phyloP scores from a whole-genome alignment of 2,329 filamentous ascomycete species.

The Onygenales sp. region DNA sequence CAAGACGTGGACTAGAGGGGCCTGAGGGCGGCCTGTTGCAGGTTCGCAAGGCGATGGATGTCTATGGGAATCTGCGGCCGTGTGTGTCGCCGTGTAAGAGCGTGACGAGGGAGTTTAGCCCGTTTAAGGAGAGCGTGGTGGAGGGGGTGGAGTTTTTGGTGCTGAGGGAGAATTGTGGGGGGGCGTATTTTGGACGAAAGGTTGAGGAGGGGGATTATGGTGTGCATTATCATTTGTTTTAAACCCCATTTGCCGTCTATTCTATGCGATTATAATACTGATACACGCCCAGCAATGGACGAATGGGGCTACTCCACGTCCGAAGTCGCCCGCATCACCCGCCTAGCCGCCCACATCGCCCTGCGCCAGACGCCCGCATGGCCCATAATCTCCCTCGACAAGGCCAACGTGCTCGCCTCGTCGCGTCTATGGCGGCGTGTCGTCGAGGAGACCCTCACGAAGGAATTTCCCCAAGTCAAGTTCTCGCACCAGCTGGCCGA shows the following conservation, averaged over 20 bases:
- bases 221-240: conserved; percentile 40
- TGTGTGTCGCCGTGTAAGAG: conserved; percentile 58
- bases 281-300: conserved; percentile 45
- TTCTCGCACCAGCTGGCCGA: conserved; percentile 82
- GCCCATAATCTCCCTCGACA: conserved; percentile 76
- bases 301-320: conserved; percentile 71
- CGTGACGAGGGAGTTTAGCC: conserved; percentile 66
- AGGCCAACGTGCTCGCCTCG: conserved; percentile 87
- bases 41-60: conserved; percentile 77
- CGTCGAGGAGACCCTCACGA: conserved; percentile 66
- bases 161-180: conserved; percentile 34
- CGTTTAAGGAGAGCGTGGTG: conserved; percentile 71
- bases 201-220: conserved; percentile 29
- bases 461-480: conserved; percentile 76
- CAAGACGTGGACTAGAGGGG: conserved; percentile 54
- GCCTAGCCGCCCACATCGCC: conserved; percentile 68
- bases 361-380: conserved; percentile 60
- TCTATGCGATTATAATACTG: conserved; percentile 30
- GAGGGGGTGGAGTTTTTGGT: conserved; percentile 72
- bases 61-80: conserved; percentile 83
- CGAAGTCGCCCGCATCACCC: conserved; percentile 75
- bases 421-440: conserved; percentile 77
- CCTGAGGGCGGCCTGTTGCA: conserved; percentile 80
- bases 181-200: conserved; percentile 33
- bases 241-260: not conserved